Percentiles rank a stretch among this genome's conserved stretches.
Conservation (phyloP, 306 rosid species). For the Ziziphus jujuba region DNA sequence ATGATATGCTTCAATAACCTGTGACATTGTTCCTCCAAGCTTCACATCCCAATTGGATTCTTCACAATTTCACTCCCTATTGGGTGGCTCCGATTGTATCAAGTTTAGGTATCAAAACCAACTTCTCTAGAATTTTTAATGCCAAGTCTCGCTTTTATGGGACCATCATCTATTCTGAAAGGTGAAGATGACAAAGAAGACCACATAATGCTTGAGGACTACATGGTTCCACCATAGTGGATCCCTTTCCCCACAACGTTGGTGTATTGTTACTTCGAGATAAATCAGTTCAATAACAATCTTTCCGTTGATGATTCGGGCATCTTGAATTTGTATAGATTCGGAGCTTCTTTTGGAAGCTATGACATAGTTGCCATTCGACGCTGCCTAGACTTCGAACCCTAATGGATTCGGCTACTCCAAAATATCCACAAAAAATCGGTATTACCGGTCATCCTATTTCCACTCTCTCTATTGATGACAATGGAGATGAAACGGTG, state of each 20-base stretch:
- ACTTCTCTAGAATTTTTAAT: conserved; percentile 39
- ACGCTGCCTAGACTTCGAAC: conserved; percentile 14
- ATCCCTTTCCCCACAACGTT: conserved; percentile 28
- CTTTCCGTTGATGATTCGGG: not conserved
- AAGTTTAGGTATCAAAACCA: conserved; percentile 22
- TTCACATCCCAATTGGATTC: conserved; percentile 50
- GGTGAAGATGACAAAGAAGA: too few species aligned
- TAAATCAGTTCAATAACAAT: not conserved
- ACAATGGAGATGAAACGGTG: conserved; percentile 6
- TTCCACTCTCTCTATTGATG: not conserved
- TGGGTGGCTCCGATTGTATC: conserved; percentile 20
- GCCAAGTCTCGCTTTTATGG: not conserved
- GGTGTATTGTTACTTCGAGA: conserved; percentile 28
- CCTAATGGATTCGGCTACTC: conserved; percentile 16
- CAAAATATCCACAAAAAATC: conserved; percentile 4
- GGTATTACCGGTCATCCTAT: conserved; percentile 5
- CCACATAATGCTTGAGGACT: conserved; percentile 15
- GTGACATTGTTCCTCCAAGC: conserved; percentile 28
- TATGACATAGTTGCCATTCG: conserved; percentile 19
- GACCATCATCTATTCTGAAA: too few species aligned
- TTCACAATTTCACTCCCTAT: conserved; percentile 42
- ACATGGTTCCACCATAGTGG: conserved; percentile 32
- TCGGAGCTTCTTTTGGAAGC: not conserved
- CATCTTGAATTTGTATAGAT: conserved; percentile 1
- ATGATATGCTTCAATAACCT: conserved; percentile 41